Conservation (phyloP, 805 yeast genomes). For the Saccharomycopsis guyanensis region DNA sequence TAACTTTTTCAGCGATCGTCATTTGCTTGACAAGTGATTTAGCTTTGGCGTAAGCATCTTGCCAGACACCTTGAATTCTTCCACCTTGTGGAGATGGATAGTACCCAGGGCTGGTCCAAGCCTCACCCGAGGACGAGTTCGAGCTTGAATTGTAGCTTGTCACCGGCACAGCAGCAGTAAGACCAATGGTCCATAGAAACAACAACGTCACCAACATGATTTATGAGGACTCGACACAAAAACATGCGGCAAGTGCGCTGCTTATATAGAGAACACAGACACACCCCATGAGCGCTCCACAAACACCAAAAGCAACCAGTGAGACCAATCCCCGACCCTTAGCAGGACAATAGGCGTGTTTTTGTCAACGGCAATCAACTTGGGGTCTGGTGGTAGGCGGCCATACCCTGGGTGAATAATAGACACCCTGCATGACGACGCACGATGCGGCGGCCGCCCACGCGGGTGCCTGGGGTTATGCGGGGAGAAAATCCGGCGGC, state of each 20-base stretch:
- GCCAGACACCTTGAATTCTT: slow-evolving; percentile 45
- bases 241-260: too few species aligned
- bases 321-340: too few species aligned
- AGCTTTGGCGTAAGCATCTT: slow-evolving; percentile 50
- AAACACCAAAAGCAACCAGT: too few species aligned
- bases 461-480: not conserved
- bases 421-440: too few species aligned
- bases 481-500: not conserved
- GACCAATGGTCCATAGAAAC: not conserved
- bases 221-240: not conserved
- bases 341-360: not conserved
- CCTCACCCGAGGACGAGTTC: not conserved
- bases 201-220: not conserved
- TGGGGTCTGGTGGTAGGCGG: slow-evolving; percentile 7
- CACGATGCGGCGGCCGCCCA: not conserved
- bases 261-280: too few species aligned
- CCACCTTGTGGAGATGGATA: slow-evolving; percentile 32
- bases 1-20: slow-evolving; percentile 51
- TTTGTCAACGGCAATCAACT: not conserved
- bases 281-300: too few species aligned
- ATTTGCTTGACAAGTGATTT: slow-evolving; percentile 46
- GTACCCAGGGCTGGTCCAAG: slow-evolving; percentile 1
- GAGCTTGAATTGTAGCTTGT: not conserved
- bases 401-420: not conserved
- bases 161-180: not conserved